Evolutionary conservation across 345 rosid species (phyloP), one percentile per base, ranked within the genome.

Genomic region (Salix arbutifolia): DNA sequence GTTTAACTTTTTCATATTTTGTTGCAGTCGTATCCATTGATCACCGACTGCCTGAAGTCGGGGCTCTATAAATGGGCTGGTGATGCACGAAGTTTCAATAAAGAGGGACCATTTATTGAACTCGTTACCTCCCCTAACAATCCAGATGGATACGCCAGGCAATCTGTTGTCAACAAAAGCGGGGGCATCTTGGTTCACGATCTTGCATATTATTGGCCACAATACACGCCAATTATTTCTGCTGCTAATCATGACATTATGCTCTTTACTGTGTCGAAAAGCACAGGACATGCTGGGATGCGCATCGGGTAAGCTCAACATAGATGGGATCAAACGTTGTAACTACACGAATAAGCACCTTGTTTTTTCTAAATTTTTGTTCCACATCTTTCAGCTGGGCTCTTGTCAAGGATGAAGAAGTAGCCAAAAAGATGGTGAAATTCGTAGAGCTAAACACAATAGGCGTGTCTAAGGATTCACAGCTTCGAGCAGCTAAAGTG

Each of bases 191-290:
- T 95, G 78, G 86, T 95, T 71, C 98, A 95, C 73, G 99, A 95
- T 81, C 88, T 95, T 38, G 97, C 99, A 2, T 95, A 95, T 82
- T 90, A 90, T 69, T 95, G 98, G 99, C 98, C 99, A 1, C 99
- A 95, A 50, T 91, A 95, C 31, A 93, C 96, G 9, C 94, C 99
- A 0, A 90, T 95, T 73, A 75, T 90, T 13, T 80, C 85, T 9
- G 81, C 87, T n/a, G 93, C 94, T 6, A 89, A 93, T 73, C 89
- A 95, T 11, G 91, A 91, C 61, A 87, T 95, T 38, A 90, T 90
- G 94, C 85, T 95, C 46, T 95, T 93, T 87, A 90, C 97, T 0
- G 86, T 88, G 82, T 93, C 99, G 7, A 95, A 95, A 81, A 82
- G 88, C 82, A 93, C 92, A 0, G 98, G 98, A 67, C 99, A 95